Conservation (phyloP, 768 basidiomycete species). For the Lyophyllum decastes region DNA sequence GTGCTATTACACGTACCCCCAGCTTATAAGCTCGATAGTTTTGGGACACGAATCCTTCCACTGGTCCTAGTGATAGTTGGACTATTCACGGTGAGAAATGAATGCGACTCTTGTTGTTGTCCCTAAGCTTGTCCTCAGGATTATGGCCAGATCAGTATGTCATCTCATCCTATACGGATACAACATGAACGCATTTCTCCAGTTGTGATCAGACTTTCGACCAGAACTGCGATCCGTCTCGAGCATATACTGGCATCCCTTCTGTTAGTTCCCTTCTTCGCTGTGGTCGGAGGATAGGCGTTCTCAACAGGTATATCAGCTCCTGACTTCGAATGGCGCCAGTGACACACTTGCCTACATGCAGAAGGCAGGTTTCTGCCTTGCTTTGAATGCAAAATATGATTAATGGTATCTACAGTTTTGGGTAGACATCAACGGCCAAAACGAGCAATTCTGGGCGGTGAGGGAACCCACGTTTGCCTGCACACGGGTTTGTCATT, state of each 20-base stretch:
- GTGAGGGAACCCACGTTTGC: constrained; percentile 28
- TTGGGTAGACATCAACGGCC: constrained; percentile 64
- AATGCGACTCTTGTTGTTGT: neutral
- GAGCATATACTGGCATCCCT: constrained; percentile 34
- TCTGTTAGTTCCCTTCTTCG: constrained; percentile 20
- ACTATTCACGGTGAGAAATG: constrained; percentile 65
- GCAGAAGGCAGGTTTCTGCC: constrained; percentile 33
- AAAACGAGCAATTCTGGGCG: constrained; percentile 70
- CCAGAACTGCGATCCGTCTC: constrained; percentile 38
- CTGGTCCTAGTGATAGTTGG: constrained; percentile 69
- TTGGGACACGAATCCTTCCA: constrained; percentile 68
- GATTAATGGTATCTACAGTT: constrained; percentile 33
- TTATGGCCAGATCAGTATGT: constrained; percentile 16
- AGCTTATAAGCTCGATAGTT: constrained; percentile 40
- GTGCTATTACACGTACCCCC: neutral
- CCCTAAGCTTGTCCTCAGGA: constrained; percentile 41
- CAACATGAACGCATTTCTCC: neutral
- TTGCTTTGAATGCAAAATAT: neutral
- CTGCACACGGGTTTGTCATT: neutral
- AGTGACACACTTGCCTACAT: constrained; percentile 61
- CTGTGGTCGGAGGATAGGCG: neutral
- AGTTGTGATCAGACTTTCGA: constrained; percentile 55
- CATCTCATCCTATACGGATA: neutral
- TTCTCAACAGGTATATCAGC: constrained; percentile 38
- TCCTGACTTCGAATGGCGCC: constrained; percentile 59